Evolutionary conservation across 2,329 filamentous ascomycete genomes (phyloP).

Genomic region (Paecilomyces sp.): DNA sequence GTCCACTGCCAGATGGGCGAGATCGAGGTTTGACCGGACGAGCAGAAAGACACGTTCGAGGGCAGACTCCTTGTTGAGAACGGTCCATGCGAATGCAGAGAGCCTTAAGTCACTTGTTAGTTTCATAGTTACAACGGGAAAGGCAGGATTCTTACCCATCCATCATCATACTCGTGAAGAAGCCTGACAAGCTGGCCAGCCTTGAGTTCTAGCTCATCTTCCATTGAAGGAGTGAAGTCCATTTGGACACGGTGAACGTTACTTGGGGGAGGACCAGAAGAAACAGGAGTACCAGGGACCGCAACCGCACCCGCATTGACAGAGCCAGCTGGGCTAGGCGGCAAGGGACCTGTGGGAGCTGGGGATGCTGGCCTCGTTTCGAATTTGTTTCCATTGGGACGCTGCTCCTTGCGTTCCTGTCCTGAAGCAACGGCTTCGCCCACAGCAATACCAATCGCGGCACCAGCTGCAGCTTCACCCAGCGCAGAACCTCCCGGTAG

Average conservation of each 20-base stretch:
- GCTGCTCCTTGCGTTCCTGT: conserved; percentile 11
- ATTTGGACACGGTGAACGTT: conserved; percentile 89
- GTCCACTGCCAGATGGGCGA: conserved; percentile 27
- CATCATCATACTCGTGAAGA: conserved; percentile 94
- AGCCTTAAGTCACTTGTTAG: conserved; percentile 50
- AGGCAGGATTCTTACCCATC: conserved; percentile 65
- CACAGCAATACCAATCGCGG: conserved; percentile 33
- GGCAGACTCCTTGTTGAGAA: conserved; percentile 85
- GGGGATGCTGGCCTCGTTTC: conserved; percentile 15
- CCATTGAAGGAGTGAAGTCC: conserved; percentile 87
- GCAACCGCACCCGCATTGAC: conserved; percentile 25
- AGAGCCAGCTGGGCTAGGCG: conserved; percentile 17
- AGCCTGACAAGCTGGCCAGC: conserved; percentile 80
- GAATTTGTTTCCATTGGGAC: conserved; percentile 13
- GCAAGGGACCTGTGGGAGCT: conserved; percentile 10
- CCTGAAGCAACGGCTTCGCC: conserved; percentile 30
- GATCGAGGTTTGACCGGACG: conserved; percentile 81
- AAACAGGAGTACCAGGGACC: conserved; percentile 50
- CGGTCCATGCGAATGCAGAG: conserved; percentile 87
- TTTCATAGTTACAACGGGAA: conserved; percentile 12
- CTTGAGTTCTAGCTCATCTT: conserved; percentile 78
- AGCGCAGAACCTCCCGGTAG: conserved; percentile 35
- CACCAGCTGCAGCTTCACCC: conserved; percentile 15
- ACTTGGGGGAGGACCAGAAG: conserved; percentile 54
- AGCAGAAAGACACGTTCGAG: conserved; percentile 86